These are phyloP conservation scores for Elaeis oleifera DNA, from an alignment of 202 grass and related monocot genomes.

Conservation along the genomic window DNA sequence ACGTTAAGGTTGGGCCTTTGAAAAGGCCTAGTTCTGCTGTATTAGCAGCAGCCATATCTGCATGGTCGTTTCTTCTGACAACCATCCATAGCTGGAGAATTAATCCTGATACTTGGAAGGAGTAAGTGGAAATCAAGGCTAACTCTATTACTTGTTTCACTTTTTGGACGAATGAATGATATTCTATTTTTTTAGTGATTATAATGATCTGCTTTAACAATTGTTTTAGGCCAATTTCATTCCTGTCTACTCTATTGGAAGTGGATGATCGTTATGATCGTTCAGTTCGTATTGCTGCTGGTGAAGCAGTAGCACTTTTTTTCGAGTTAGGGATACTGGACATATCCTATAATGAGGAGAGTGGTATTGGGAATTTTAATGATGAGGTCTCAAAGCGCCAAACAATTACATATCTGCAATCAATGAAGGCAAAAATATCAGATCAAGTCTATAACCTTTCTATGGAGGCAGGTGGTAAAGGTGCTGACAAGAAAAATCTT, in stretches of 20 bases:
- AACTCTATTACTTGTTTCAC: slow-evolving; percentile 3
- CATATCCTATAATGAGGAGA: slow-evolving; percentile 39
- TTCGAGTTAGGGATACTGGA: slow-evolving; percentile 82
- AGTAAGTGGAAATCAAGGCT: slow-evolving; percentile 36
- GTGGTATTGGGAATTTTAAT: slow-evolving; percentile 25
- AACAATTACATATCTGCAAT: slow-evolving; percentile 73
- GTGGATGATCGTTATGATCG: slow-evolving; percentile 74
- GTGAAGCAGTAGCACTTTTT: slow-evolving; percentile 82
- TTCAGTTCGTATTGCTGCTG: slow-evolving; percentile 90
- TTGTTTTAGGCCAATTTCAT: slow-evolving; percentile 51
- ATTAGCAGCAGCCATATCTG: slow-evolving; percentile 69
- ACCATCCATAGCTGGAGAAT: slow-evolving; percentile 79
- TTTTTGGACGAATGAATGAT: neutral
- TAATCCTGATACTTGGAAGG: slow-evolving; percentile 88
- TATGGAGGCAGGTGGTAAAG: slow-evolving; percentile 82
- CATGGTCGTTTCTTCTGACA: slow-evolving; percentile 91
- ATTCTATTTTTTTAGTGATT: neutral
- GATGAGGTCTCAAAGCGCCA: slow-evolving; percentile 42
- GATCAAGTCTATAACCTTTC: slow-evolving; percentile 60
- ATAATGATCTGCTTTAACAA: too few species aligned
- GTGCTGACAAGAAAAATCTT: slow-evolving; percentile 93
- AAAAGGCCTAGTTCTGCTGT: slow-evolving; percentile 56
- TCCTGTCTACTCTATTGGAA: slow-evolving; percentile 75
- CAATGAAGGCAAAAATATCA: slow-evolving; percentile 78
- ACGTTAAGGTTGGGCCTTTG: slow-evolving; percentile 58